Percentiles rank a stretch among this genome's conserved stretches.
phyloP scores from a whole-genome alignment of 176 grass and related monocot species.

The Poa annua region DNA sequence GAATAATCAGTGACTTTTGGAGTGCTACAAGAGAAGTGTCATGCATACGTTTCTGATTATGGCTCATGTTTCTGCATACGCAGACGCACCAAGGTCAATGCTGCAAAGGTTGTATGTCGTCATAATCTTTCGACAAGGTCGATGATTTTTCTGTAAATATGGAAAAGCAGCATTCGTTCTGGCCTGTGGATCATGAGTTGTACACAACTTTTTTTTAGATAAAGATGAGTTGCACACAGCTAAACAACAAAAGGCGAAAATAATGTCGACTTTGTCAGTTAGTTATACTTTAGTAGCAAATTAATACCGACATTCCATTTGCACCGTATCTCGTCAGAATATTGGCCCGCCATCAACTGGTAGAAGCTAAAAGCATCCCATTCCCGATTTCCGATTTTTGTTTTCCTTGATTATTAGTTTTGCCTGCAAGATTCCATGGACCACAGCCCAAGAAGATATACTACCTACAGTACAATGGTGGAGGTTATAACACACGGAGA shows the following conservation, averaged over 20 bases:
- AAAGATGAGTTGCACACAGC: background rate
- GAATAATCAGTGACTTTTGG: conserved; percentile 43
- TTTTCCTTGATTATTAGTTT: background rate
- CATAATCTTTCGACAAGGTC: background rate
- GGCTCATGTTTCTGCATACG: conserved; percentile 21
- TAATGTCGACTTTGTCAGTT: background rate
- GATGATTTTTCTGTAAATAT: background rate
- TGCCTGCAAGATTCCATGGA: background rate
- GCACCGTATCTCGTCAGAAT: background rate
- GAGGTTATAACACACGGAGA: background rate
- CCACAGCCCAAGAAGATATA: background rate
- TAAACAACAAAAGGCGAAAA: background rate
- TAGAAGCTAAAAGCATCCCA: conserved; percentile 23
- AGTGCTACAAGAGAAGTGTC: conserved; percentile 22
- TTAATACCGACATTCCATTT: conserved; percentile 9
- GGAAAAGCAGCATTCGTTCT: background rate
- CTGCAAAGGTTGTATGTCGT: background rate
- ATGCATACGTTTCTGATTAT: conserved; percentile 35
- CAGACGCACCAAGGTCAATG: conserved; percentile 37
- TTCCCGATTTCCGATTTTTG: conserved; percentile 16
- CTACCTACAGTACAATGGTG: too few species aligned
- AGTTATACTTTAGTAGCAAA: background rate
- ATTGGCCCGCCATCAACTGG: background rate
- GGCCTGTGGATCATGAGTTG: background rate
- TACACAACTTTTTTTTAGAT: too few species aligned